Conservation (phyloP, 164 flowering plant genomes). For the Vitis rotundifolia region DNA sequence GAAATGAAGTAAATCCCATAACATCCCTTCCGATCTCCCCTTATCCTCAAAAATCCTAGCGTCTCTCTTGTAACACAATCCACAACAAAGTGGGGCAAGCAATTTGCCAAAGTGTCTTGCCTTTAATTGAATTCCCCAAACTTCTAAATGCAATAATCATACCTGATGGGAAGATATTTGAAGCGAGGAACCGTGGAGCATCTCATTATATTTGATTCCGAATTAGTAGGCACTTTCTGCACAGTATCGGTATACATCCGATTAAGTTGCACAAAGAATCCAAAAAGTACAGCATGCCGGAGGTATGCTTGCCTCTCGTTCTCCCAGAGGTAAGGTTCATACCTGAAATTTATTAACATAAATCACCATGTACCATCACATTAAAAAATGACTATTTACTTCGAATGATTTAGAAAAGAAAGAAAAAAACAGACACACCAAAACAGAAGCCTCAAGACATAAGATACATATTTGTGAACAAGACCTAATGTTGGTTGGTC, state of each 20-base stretch:
- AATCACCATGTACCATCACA: background rate
- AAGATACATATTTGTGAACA: background rate
- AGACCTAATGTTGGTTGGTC: background rate
- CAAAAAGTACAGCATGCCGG: constrained; percentile 91
- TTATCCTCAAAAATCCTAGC: too few species aligned
- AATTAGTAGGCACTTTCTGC: constrained; percentile 74
- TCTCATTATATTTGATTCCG: constrained; percentile 88
- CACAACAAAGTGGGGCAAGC: too few species aligned
- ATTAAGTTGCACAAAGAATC: constrained; percentile 92
- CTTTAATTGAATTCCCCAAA: background rate
- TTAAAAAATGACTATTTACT: background rate
- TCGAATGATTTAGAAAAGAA: background rate
- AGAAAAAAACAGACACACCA: background rate
- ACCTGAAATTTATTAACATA: constrained; percentile 45
- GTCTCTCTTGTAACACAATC: too few species aligned
- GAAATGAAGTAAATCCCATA: too few species aligned
- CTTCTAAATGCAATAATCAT: constrained; percentile 2
- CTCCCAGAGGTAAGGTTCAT: constrained; percentile 94
- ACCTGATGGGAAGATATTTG: constrained; percentile 99
- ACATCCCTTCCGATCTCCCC: too few species aligned
- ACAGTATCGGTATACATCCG: constrained; percentile 76
- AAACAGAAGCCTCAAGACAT: background rate
- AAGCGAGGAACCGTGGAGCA: constrained; percentile 91
- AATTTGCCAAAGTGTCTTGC: too few species aligned
- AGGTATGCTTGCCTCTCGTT: constrained; percentile 89